Percentiles rank a stretch among this genome's conserved stretches.
Conservation (phyloP, 768 basidiomycete genomes). For the Cubamyces sp. region DNA sequence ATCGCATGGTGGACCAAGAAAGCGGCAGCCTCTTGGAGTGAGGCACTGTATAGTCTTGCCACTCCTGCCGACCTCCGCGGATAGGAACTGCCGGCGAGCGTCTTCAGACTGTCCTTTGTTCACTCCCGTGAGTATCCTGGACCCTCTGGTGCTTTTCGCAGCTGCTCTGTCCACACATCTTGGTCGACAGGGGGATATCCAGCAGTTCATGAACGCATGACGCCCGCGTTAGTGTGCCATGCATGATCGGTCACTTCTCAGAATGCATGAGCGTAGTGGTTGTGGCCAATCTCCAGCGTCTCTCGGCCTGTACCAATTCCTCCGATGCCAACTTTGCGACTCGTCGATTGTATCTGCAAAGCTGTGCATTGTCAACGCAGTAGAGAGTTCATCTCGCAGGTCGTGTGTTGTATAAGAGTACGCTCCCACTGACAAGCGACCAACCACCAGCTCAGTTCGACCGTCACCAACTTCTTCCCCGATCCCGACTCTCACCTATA, state of each 20-base stretch:
- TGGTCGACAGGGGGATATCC: not conserved
- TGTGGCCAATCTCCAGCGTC: not conserved
- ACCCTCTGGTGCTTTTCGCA: not conserved
- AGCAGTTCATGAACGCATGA: not conserved
- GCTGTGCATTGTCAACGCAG: too few relatives aligned
- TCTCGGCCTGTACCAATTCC: not conserved
- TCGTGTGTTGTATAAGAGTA: too few relatives aligned
- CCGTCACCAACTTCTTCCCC: too few relatives aligned
- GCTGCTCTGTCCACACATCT: not conserved
- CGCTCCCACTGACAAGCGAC: too few relatives aligned
- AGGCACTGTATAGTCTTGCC: too few relatives aligned
- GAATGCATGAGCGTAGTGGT: not conserved
- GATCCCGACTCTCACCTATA: too few relatives aligned
- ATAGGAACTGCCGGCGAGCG: not conserved
- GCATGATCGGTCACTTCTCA: not conserved
- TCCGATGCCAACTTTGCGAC: too few relatives aligned
- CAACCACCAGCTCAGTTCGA: too few relatives aligned
- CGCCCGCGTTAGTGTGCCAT: not conserved
- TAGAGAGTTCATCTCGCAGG: too few relatives aligned
- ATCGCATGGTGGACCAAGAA: not conserved
- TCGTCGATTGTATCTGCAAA: too few relatives aligned
- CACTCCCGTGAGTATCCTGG: not conserved
- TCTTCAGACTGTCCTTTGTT: not conserved
- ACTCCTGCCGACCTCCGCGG: not conserved
- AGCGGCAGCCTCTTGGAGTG: too few relatives aligned